phyloP scores from a whole-genome alignment of 23 red algal genomes.

The Chondrus crispus region DNA sequence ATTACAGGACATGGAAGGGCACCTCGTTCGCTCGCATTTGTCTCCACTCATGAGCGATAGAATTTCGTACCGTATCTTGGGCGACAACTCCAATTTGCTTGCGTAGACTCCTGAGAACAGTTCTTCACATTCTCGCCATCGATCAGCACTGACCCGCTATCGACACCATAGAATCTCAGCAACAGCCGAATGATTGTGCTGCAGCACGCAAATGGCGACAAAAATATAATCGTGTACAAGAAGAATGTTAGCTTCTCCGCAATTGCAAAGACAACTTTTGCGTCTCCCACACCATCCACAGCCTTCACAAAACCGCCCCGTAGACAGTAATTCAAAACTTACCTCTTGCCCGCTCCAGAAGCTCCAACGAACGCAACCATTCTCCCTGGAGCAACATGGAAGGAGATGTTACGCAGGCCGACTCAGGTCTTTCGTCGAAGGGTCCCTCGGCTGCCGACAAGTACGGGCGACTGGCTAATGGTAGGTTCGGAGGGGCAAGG shows the following conservation, averaged over 20 bases:
- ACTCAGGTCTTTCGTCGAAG: too few relatives aligned
- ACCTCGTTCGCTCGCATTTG: too few relatives aligned
- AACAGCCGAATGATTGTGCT: slow-evolving; percentile 85
- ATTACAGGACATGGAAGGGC: too few relatives aligned
- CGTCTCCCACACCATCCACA: not conserved
- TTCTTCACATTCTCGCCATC: slow-evolving; percentile 80
- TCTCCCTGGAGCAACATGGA: slow-evolving; percentile 72
- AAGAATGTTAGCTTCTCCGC: too few relatives aligned
- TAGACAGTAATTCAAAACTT: not conserved
- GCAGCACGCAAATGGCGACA: not conserved
- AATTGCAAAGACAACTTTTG: too few relatives aligned
- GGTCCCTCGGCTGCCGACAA: too few relatives aligned
- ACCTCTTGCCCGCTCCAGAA: slow-evolving; percentile 66
- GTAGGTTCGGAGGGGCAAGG: too few relatives aligned
- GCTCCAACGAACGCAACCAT: slow-evolving; percentile 83
- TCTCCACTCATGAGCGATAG: too few relatives aligned
- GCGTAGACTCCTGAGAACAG: slow-evolving; percentile 43
- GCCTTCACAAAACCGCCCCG: not conserved
- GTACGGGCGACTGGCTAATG: too few relatives aligned
- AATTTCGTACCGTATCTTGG: slow-evolving; percentile 86
- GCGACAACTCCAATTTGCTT: slow-evolving; percentile 55
- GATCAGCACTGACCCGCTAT: slow-evolving; percentile 68
- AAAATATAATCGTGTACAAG: too few relatives aligned
- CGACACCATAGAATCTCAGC: slow-evolving; percentile 87
- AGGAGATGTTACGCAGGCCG: slow-evolving; percentile 68